Conservation (phyloP, 495 filamentous ascomycete genomes). For the Hyphodiscus hymeniophilus region DNA sequence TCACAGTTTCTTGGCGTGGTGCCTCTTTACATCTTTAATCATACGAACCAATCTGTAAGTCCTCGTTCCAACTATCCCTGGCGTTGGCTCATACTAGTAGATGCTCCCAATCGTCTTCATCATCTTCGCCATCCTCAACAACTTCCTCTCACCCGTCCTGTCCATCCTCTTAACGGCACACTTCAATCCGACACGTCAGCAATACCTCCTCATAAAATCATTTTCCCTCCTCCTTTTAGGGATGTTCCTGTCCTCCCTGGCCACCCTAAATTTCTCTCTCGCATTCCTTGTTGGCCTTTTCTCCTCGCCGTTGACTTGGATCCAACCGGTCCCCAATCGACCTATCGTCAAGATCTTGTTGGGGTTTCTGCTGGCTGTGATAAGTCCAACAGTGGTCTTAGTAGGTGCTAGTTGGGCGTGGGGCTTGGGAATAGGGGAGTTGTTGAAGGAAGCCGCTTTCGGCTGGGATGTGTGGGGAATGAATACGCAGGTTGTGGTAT, state of each 20-base stretch:
- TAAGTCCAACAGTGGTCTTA: conserved; percentile 61
- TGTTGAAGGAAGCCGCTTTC: conserved; percentile 71
- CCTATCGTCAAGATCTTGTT: conserved; percentile 21
- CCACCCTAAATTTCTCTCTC: conserved; percentile 93
- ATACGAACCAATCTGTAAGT: conserved; percentile 55
- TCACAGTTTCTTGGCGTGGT: conserved; percentile 73
- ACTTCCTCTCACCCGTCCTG: conserved; percentile 48
- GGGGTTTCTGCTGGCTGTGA: conserved; percentile 38
- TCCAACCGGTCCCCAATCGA: conserved; percentile 39
- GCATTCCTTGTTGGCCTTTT: conserved; percentile 78
- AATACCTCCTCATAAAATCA: conserved; percentile 72
- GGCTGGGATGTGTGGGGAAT: conserved; percentile 89
- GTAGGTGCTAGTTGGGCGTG: conserved; percentile 42
- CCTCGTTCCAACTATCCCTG: background rate
- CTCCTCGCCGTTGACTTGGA: conserved; percentile 66
- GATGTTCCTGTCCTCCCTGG: conserved; percentile 82
- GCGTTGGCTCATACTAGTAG: conserved; percentile 29
- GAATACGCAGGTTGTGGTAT: conserved; percentile 85
- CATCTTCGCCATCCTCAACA: conserved; percentile 48
- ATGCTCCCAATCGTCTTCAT: conserved; percentile 49
- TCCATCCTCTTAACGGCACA: conserved; percentile 41
- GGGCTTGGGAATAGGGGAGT: conserved; percentile 39
- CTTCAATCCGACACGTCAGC: conserved; percentile 51
- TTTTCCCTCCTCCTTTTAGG: conserved; percentile 89
- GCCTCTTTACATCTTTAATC: conserved; percentile 84